Evolutionary conservation across 164 flowering plant genomes (phyloP).

Genomic region (Euptelea pleiosperma): DNA sequence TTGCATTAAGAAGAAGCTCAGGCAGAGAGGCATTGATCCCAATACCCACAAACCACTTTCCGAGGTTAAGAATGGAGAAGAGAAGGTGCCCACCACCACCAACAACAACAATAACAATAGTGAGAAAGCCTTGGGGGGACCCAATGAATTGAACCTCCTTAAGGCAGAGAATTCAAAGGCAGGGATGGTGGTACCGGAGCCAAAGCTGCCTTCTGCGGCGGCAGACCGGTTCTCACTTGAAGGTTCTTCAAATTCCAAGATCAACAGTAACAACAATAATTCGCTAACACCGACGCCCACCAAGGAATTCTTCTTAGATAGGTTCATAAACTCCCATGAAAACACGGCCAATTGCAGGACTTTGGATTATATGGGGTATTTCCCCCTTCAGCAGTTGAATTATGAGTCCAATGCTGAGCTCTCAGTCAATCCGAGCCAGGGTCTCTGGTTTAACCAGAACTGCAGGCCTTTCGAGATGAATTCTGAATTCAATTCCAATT

Average conservation of each 20-base stretch:
- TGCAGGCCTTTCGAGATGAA: constrained; percentile 33
- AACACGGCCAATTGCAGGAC: constrained; percentile 38
- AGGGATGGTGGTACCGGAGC: constrained; percentile 11
- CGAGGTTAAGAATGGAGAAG: constrained; percentile 44
- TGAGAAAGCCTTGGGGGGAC: constrained; percentile 27
- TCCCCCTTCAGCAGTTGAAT: constrained; percentile 44
- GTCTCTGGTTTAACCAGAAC: constrained; percentile 35
- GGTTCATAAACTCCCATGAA: constrained; percentile 35
- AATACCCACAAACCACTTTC: constrained; percentile 73
- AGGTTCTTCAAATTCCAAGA: constrained; percentile 18
- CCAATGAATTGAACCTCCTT: constrained; percentile 33
- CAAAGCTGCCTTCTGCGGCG: constrained; percentile 15
- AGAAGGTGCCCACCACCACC: constrained; percentile 9
- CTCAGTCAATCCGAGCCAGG: constrained; percentile 19
- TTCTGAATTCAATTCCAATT: constrained; percentile 31
- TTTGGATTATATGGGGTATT: constrained; percentile 32
- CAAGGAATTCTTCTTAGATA: constrained; percentile 56
- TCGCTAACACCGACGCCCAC: constrained; percentile 10
- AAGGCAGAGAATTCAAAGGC: constrained; percentile 23
- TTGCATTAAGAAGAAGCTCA: constrained; percentile 81
- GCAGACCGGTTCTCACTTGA: constrained; percentile 19
- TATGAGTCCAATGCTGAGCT: constrained; percentile 28
- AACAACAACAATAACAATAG: constrained; percentile 1
- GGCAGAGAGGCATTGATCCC: constrained; percentile 90
- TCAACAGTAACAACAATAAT: constrained; percentile 14